Evolutionary conservation across 495 filamentous ascomycete genomes (phyloP), one percentile per base, ranked within the genome.

Genomic region (Hyaloscypha bicolor): DNA sequence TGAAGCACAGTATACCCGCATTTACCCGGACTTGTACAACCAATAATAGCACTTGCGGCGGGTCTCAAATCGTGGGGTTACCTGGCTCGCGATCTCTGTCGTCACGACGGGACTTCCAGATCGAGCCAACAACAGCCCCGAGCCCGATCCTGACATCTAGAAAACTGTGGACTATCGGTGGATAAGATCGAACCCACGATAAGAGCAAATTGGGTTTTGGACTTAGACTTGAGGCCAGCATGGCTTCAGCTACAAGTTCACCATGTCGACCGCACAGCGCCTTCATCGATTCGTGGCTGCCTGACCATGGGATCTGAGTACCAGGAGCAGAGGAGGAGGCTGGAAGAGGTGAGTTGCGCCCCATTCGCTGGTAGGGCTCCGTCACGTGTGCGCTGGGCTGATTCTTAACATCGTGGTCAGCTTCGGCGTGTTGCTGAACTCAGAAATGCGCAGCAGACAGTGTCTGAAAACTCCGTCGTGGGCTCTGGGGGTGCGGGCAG

Each of bases 61-160:
- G 6, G 35, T 8, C 6, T 12, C 35, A 48, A 16, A 48, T 48
- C 42, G 42, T 48, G 42, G 42, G 42, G 42, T 19, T 14, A 4
- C 42, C 42, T 31, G 53, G 53, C 19, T 56, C 53, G 53, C 53
- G 53, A 56, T 56, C 53, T 56, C 21, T 3, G 29, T 4, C 53
- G 22, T 25, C 53, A 12, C 22, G 3, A 12, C 0, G 53, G 11
- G 25, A 5, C 59, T 45, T 37, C 59, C 3, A 22, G 59, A 62
- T 62, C 59, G 59, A 42, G 37, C 59, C 35, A 62, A 62, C 35
- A 19, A 51, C 42, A 19, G 16, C 42, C 0, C 42, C 42, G 42
- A 48, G 9, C 0, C 42, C 42, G 42, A 48, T 48, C 42, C 42
- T 19, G 42, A 48, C 11, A 3, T 16, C 42, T 14, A 0, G 4